phyloP scores from a whole-genome alignment of 2,329 filamentous ascomycete genomes.

The Ophiostoma sp. region DNA sequence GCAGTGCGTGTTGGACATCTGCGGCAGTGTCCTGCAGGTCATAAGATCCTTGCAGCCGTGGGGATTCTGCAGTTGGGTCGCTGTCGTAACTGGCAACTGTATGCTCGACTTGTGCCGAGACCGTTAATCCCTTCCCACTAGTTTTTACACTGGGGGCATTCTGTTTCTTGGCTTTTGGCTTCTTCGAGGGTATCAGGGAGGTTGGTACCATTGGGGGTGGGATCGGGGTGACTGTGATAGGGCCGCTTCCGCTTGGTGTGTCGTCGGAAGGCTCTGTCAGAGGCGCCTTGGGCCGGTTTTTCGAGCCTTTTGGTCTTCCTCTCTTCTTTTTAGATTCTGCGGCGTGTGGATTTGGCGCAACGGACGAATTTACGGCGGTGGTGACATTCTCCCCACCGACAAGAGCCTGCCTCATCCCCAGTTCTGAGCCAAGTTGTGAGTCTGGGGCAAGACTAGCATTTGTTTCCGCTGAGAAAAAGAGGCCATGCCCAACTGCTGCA shows the following conservation, averaged over 20 bases:
- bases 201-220: slow-evolving; percentile 31
- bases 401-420: not conserved
- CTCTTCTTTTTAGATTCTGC: slow-evolving; percentile 40
- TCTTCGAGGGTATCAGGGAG: slow-evolving; percentile 27
- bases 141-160: slow-evolving; percentile 38
- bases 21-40: not conserved
- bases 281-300: slow-evolving; percentile 46
- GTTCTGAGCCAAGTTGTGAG: not conserved
- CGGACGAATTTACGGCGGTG: not conserved
- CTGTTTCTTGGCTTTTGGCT: slow-evolving; percentile 40
- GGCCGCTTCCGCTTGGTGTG: not conserved
- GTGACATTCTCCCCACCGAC: not conserved
- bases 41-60: slow-evolving; percentile 6
- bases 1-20: slow-evolving; percentile 3
- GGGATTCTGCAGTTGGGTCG: not conserved
- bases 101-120: not conserved
- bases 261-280: not conserved
- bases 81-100: slow-evolving; percentile 26
- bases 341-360: not conserved
- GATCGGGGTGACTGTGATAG: slow-evolving; percentile 27
- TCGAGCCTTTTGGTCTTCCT: slow-evolving; percentile 55
- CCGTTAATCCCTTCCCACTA: slow-evolving; percentile 31
- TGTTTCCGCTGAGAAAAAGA: slow-evolving; percentile 23
- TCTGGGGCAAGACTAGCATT: not conserved
- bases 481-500: slow-evolving; percentile 30